A percentile compares a stretch with the other conserved stretches of the same genome.
Evolutionary conservation across 805 yeast species (phyloP).

Genomic region (Wickerhamiella australiensis): DNA sequence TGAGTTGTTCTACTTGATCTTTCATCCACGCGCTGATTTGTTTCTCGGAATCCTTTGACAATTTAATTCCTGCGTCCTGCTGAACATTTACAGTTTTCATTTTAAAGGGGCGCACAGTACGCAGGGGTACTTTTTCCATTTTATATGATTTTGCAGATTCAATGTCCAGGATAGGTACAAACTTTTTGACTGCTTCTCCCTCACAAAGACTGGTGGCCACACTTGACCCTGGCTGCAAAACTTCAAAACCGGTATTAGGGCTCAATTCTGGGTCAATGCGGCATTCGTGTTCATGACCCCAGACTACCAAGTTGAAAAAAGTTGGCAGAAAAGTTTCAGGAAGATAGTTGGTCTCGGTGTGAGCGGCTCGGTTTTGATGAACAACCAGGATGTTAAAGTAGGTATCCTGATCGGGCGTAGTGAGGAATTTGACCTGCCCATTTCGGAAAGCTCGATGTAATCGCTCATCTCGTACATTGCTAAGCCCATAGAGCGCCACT

Average conservation of each 20-base stretch:
- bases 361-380: constrained; percentile 79
- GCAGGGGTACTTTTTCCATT: constrained; percentile 49
- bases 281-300: constrained; percentile 99
- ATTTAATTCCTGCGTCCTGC: constrained; percentile 18
- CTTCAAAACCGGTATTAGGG: constrained; percentile 52
- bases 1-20: constrained; percentile 53
- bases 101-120: constrained; percentile 70
- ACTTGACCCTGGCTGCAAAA: constrained; percentile 86
- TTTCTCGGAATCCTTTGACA: constrained; percentile 23
- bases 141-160: constrained; percentile 40
- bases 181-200: constrained; percentile 67
- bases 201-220: constrained; percentile 83
- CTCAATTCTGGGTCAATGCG: constrained; percentile 49
- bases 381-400: constrained; percentile 83
- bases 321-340: constrained; percentile 78
- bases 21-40: constrained; percentile 50
- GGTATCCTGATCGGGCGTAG: constrained; percentile 49
- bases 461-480: constrained; percentile 81
- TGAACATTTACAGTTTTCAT: constrained; percentile 52
- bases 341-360: constrained; percentile 65
- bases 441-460: constrained; percentile 70
- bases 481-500: constrained; percentile 78
- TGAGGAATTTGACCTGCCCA: constrained; percentile 63
- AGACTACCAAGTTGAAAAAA: constrained; percentile 69
- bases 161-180: constrained; percentile 58